Percentiles rank a stretch among this genome's conserved stretches.
These are phyloP conservation scores for Paramecium biaurelia DNA, from an alignment of 73 alveolate species.

Conservation along the genomic window DNA sequence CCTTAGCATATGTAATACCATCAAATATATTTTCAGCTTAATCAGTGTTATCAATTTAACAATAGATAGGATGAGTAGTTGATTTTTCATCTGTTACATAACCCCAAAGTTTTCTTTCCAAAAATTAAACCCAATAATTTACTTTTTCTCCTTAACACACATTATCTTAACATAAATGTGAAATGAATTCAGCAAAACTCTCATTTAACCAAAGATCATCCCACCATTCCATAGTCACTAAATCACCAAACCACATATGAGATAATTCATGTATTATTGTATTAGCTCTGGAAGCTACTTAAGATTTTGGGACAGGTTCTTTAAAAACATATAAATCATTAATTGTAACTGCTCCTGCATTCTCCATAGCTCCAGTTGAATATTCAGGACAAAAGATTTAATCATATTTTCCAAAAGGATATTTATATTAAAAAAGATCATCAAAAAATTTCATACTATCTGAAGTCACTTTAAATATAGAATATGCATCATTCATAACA, in stretches of 20 bases:
- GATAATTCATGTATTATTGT: conserved; percentile 94
- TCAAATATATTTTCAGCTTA: conserved; percentile 90
- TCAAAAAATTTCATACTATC: conserved; percentile 95
- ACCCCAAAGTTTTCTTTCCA: conserved; percentile 63
- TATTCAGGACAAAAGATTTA: conserved; percentile 95
- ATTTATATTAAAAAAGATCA: conserved; percentile 87
- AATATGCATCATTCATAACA: conserved; percentile 83
- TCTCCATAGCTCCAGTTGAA: conserved; percentile 99
- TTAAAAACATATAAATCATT: conserved; percentile 86
- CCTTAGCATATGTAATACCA: conserved; percentile 97
- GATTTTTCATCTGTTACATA: conserved; percentile 59
- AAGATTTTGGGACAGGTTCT: conserved; percentile 79
- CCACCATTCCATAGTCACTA: conserved; percentile 99
- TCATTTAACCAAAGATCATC: conserved; percentile 98
- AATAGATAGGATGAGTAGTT: conserved; percentile 86
- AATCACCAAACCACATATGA: conserved; percentile 99
- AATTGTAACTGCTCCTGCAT: conserved; percentile 96
- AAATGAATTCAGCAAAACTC: conserved; percentile 90
- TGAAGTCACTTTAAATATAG: conserved; percentile 84
- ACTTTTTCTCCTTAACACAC: conserved; percentile 24
- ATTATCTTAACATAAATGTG: conserved; percentile 58
- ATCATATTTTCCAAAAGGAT: conserved; percentile 95
- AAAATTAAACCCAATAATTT: conserved; percentile 52
- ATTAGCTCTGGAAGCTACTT: conserved; percentile 76
- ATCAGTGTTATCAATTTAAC: conserved; percentile 74